Base-by-base conservation (phyloP, 106 monocot genomes). In the Dioscorea dumetorum region DNA sequence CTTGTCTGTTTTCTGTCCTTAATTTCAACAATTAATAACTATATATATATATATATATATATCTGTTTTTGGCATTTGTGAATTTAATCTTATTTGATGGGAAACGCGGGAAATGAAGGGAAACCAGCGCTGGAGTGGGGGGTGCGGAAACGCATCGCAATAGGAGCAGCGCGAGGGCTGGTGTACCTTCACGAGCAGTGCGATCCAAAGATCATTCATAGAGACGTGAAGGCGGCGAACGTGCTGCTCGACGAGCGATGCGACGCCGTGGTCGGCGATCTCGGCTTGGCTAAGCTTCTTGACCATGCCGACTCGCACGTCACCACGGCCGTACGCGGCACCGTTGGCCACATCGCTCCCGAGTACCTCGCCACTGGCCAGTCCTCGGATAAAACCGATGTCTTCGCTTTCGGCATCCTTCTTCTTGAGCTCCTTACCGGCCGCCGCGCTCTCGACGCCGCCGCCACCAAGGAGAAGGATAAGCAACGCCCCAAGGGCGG, bases 121-220 rank as follows among this genome's bases (percentile, higher is more conserved):
- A 89, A 92, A 70, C 92, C 97, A 7, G 69, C 92, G 31, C 65
- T 97, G 54, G 89, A 92, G 49, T 97, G 97, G 97, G 67, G 48
- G 48, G 72, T 84, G 13, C 62, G 97, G 51, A 97, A 87, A 78
- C 67, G 78, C 15, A 97, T 97, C 19, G 97, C 97, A 5, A 23
- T 92, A 5, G 97, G 97, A 0, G 74, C 97, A 17, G 89, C 97
- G 16, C 65, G 97, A 22, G 97, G 97, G 1, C 76, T 97, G 48
- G 71, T 86, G 17, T 97, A 97, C 77, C 82, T 97, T 22, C 97
- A 97, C 86, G 97, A 97, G 84, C 92, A 92, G 71, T 97, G 97
- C 73, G 97, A 97, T 54, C 97, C 97, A 7, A 97, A 97, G 82
- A 97, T 97, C 69, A 92, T 97, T 73, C 97, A 97, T 76, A 64